phyloP scores from a whole-genome alignment of 257 asterid genomes.

The Buddleja alternifolia region DNA sequence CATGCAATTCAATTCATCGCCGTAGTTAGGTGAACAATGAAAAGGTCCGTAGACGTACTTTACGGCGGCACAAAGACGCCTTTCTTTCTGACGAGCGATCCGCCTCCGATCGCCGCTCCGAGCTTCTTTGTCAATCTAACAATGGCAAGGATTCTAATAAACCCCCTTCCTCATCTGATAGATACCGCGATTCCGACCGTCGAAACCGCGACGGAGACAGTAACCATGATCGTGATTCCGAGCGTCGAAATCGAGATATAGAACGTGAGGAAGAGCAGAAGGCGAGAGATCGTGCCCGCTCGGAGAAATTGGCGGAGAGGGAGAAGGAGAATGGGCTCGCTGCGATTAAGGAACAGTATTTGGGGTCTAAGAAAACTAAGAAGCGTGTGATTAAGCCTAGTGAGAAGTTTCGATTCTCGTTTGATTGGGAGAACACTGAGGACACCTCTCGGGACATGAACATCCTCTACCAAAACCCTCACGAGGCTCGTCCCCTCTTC shows the following conservation, averaged over 20 bases:
- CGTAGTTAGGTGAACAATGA: too few species aligned
- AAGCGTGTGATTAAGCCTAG: constrained; percentile 57
- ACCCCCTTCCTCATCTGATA: constrained; percentile 35
- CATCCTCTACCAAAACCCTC: constrained; percentile 54
- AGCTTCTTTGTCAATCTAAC: constrained; percentile 37
- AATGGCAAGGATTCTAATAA: constrained; percentile 31
- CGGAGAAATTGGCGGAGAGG: constrained; percentile 54
- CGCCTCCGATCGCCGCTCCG: constrained; percentile 54
- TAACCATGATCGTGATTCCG: constrained; percentile 38
- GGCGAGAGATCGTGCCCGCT: constrained; percentile 56
- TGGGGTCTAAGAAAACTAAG: constrained; percentile 60
- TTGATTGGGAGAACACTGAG: constrained; percentile 67
- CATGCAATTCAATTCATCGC: too few species aligned
- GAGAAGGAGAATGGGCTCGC: constrained; percentile 57
- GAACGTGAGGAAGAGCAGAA: constrained; percentile 57
- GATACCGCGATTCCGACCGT: constrained; percentile 39
- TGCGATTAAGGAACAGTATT: constrained; percentile 55
- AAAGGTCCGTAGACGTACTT: too few species aligned
- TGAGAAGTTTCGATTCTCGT: constrained; percentile 55
- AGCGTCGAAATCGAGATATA: constrained; percentile 52
- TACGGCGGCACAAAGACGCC: too few species aligned
- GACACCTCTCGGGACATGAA: constrained; percentile 66
- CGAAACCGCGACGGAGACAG: constrained; percentile 35
- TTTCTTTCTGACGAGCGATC: too few species aligned
- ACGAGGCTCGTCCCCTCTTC: constrained; percentile 50